Base-by-base conservation (phyloP, 345 rosid genomes). In the Lagerstroemia speciosa region DNA sequence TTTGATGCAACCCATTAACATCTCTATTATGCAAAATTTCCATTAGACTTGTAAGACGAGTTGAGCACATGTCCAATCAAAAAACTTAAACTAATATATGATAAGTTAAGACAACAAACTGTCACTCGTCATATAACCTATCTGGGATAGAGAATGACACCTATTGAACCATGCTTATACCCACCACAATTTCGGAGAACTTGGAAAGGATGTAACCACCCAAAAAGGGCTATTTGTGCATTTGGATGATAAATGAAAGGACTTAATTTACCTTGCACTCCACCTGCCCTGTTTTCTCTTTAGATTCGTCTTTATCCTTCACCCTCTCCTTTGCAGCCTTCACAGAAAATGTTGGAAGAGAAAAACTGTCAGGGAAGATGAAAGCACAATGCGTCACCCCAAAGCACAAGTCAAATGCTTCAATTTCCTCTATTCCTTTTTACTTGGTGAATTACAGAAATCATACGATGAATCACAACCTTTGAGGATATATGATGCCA, bases 231-330 rank as follows among this genome's bases (percentile, higher is more conserved):
- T 14, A 38, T 26, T 36, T 40, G 15, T n/a, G 12, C 60, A 53
- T n/a, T 53, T 19, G 5, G 24, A 48, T 48, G 6, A 62, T 62
- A 62, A 5, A 62, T 62, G n/a, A 37, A 34, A 70, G 24, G 45
- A 19, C 22, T 36, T 43, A 22, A 61, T 29, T n/a, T 55, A 75
- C 99, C 98, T 92, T 92, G 90, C 99, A 95, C 75, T 92, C 97
- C 72, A 85, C 74, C 84, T 73, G 91, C 73, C 75, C 82, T 1
- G 76, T 73, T 73, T 71, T 78, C 73, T 94, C 96, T 43, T 48
- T 64, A 24, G 71, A 70, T 50, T 87, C 97, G 71, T 92, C 94
- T 69, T 62, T 76, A 73, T 86, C 98, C 74, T 82, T 83, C 65
- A 68, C 72, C 69, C 76, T 87, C 53, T 89, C 94, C 83, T 80